Base-by-base conservation (phyloP, 805 yeast species). In the Pichia sporocuriosa region DNA sequence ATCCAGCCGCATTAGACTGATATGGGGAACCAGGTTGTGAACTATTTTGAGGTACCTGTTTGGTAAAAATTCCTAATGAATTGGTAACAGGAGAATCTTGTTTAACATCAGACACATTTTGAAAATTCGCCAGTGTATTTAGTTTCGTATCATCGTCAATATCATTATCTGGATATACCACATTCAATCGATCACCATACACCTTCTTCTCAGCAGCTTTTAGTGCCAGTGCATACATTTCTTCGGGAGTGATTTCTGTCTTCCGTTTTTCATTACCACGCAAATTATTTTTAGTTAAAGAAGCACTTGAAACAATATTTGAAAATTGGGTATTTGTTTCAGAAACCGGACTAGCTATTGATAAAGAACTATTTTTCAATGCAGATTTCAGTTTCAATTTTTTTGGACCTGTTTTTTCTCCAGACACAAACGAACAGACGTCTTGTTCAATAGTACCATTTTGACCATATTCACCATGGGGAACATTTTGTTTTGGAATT, bases 201-300 rank as follows among this genome's bases (percentile, higher is more conserved):
- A 79, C 83, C 44, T 67, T 75, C 45, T 66, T 68, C 55, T 69
- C 62, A 0, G 85, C 84, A 12, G 73, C 71, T 47, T 71, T 72
- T 46, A 71, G 63, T 0, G 84, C 84, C 48, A 63, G 62, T 17
- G 66, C 67, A 50, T 78, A 79, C 66, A 77, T 63, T 47, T 77
- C 81, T 31, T 68, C 73, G 20, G 71, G 71, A 22, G 73, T 56
- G 32, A 58, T 49, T 32, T 51, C 36, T n/a, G n/a, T n/a, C 2
- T 31, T 31, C 7, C 29, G 40, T 8, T 12, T 19, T 35, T 19
- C 22, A 25, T n/a, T n/a, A n/a, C n/a, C n/a, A n/a, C n/a, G n/a
- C n/a, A n/a, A n/a, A n/a, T n/a, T n/a, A n/a, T n/a, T n/a, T n/a
- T n/a, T n/a, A n/a, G n/a, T n/a, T n/a, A n/a, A n/a, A n/a, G n/a